Conservation (phyloP, 768 basidiomycete genomes). For the Tephrocybe sp. region DNA sequence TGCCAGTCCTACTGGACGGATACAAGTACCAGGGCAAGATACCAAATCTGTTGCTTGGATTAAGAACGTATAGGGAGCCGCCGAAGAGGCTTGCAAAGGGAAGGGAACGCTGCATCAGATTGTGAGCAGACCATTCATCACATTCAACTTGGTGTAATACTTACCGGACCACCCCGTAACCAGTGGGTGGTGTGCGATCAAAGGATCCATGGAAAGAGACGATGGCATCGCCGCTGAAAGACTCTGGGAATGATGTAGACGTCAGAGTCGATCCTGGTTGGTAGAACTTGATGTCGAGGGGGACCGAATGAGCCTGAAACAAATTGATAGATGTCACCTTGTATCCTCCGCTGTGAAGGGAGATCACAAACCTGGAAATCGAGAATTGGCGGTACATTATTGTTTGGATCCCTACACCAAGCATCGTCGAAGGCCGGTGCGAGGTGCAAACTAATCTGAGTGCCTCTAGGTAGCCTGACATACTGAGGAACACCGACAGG, state of each 20-base stretch:
- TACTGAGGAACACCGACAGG: conserved; percentile 40
- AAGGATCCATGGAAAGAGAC: conserved; percentile 49
- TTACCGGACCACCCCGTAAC: conserved; percentile 46
- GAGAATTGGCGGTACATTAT: conserved; percentile 38
- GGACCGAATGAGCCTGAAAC: conserved; percentile 45
- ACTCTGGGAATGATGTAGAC: conserved; percentile 24
- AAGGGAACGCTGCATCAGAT: conserved; percentile 25
- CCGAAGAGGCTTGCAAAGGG: conserved; percentile 16
- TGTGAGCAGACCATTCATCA: neutral
- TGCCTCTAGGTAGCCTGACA: conserved; percentile 27
- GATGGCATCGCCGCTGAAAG: conserved; percentile 34
- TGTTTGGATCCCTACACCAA: conserved; percentile 31
- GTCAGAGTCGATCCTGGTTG: conserved; percentile 8
- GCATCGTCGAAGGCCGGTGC: conserved; percentile 29
- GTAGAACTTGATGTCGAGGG: conserved; percentile 47
- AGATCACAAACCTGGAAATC: conserved; percentile 36
- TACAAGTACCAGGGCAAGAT: conserved; percentile 40
- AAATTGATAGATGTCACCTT: neutral
- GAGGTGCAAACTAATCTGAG: conserved; percentile 38
- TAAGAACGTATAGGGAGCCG: conserved; percentile 29
- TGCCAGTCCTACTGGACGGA: conserved; percentile 43
- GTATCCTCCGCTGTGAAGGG: neutral
- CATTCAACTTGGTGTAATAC: neutral
- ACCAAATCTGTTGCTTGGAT: conserved; percentile 38
- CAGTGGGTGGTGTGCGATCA: conserved; percentile 40